Base-by-base conservation (phyloP, 106 monocot species). In the Posidonia australis region DNA sequence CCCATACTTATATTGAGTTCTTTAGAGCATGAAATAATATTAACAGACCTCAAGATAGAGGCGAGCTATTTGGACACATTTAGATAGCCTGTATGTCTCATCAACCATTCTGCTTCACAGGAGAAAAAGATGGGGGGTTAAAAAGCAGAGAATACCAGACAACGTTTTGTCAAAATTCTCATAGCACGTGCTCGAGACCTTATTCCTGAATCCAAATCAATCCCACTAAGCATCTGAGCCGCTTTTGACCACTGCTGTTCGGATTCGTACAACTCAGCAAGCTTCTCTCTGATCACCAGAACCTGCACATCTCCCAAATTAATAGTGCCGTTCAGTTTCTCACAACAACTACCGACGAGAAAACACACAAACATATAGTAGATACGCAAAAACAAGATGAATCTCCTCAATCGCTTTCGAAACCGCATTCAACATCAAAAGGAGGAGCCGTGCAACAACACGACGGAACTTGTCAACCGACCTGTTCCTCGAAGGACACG, bases 401-500 rank as follows among this genome's bases (percentile, higher is more conserved):
- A 49, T 49, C 16, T 17, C n/a, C 18, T 12, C 49, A 17, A n/a
- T 17, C 13, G 19, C 16, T 21, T 2, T 27, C 12, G 9, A 26
- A 31, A n/a, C 18, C 30, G 19, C 28, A 5, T 5, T 14, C 1
- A 13, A 23, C 17, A 26, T n/a, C n/a, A 46, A 13, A 36, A 28
- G n/a, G 9, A 56, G 22, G 30, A 69, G 13, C n/a, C n/a, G n/a
- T n/a, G 20, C 17, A 7, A 5, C 25, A 48, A 48, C 22, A 42
- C 12, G 20, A 54, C 42, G n/a, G n/a, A n/a, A n/a, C n/a, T n/a
- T n/a, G n/a, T n/a, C n/a, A n/a, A n/a, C n/a, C n/a, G 7, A 87
- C 98, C 98, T 98, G 91, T 42, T 98, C 98, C 70, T 98, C 98
- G 48, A 98, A 98, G 12, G 98, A 98, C 55, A 98, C 91, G 0